These are phyloP conservation scores for Linum tenue DNA, from an alignment of 345 rosid genomes.

Conservation along the genomic window DNA sequence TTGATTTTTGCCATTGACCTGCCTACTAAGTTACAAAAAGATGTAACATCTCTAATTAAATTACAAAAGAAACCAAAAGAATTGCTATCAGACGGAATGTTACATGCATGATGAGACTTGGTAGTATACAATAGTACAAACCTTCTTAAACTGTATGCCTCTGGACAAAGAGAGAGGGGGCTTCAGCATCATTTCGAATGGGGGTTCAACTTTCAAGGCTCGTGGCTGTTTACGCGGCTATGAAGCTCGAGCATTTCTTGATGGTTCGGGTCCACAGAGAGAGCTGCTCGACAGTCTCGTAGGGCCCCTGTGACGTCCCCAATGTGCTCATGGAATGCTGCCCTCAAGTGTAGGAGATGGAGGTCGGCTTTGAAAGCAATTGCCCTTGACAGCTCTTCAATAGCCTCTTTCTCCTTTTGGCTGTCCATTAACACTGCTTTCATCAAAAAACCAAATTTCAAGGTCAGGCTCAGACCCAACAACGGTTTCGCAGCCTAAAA, in stretches of 20 bases:
- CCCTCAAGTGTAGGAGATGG: constrained; percentile 85
- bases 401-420: constrained; percentile 80
- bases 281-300: constrained; percentile 92
- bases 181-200: no score
- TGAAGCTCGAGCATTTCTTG: constrained; percentile 90
- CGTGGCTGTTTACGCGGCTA: constrained; percentile 88
- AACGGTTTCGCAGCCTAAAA: not conserved
- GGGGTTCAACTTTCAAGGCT: constrained; percentile 34
- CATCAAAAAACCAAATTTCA: constrained; percentile 1
- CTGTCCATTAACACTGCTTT: constrained; percentile 83
- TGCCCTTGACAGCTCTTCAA: constrained; percentile 74
- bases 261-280: constrained; percentile 85
- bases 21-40: not conserved
- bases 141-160: not conserved
- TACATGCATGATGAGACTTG: not conserved
- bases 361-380: constrained; percentile 87
- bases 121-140: not conserved
- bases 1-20: not conserved
- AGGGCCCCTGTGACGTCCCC: constrained; percentile 62
- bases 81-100: not conserved
- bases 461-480: not conserved
- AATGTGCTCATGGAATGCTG: constrained; percentile 82
- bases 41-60: not conserved
- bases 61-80: not conserved
- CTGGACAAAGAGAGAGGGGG: not conserved